Evolutionary conservation across 1,139 yeast species (phyloP).

Genomic region (Nakaseomyces nivariensis): DNA sequence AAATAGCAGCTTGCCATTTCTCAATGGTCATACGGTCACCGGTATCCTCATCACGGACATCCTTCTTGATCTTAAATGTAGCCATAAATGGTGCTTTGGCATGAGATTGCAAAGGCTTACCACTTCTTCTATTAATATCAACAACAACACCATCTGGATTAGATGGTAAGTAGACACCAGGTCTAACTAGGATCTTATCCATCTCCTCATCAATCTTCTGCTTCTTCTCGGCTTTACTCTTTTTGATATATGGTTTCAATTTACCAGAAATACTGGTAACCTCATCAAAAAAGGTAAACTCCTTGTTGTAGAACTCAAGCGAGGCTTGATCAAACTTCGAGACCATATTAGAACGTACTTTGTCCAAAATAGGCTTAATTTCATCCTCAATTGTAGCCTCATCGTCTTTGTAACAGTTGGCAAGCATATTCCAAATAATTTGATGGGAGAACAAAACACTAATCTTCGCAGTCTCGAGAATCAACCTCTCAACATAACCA

Average conservation of each 20-base stretch:
- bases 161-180: conserved; percentile 88
- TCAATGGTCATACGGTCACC: conserved; percentile 33
- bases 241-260: conserved; percentile 85
- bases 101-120: conserved; percentile 94
- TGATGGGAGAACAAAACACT: conserved; percentile 93
- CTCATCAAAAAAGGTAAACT: conserved; percentile 81
- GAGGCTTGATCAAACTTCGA: conserved; percentile 52
- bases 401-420: conserved; percentile 86
- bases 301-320: conserved; percentile 61
- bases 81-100: conserved; percentile 99
- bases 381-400: conserved; percentile 72
- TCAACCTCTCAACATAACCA: conserved; percentile 83
- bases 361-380: conserved; percentile 74
- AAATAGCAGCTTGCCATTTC: conserved; percentile 89
- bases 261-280: conserved; percentile 92
- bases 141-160: conserved; percentile 93
- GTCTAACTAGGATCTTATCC: conserved; percentile 64
- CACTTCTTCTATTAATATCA: conserved; percentile 86
- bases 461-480: conserved; percentile 84
- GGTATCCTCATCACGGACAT: conserved; percentile 39
- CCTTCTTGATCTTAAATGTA: conserved; percentile 71
- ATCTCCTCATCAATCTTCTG: conserved; percentile 94
- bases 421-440: conserved; percentile 95
- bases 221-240: conserved; percentile 92
- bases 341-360: conserved; percentile 60